These are phyloP conservation scores for Pseudotulostoma volvatum DNA, from an alignment of 495 filamentous ascomycete genomes.

Conservation along the genomic window DNA sequence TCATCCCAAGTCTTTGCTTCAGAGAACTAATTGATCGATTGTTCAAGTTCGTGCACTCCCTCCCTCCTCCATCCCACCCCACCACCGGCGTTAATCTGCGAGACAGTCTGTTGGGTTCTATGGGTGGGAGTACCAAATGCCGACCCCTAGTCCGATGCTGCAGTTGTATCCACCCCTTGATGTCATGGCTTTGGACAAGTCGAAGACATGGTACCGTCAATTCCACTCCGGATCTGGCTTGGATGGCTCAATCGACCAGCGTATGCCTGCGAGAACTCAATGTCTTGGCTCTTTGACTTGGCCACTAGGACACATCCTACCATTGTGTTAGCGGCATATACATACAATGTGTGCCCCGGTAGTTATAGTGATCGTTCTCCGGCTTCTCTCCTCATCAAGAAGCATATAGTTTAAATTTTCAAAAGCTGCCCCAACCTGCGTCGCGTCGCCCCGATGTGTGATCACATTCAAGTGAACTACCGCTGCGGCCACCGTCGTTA, in stretches of 20 bases:
- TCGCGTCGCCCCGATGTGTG: conserved; percentile 27
- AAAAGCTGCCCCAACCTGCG: not conserved
- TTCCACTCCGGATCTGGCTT: not conserved
- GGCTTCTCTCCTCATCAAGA: not conserved
- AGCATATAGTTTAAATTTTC: not conserved
- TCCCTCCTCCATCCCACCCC: too few species aligned
- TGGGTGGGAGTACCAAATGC: not conserved
- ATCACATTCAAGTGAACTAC: conserved; percentile 36
- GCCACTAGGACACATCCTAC: too few species aligned
- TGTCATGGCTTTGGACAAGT: not conserved
- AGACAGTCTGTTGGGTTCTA: not conserved
- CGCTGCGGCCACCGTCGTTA: conserved; percentile 33
- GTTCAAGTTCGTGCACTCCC: not conserved
- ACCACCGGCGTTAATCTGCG: not conserved
- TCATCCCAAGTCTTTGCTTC: not conserved
- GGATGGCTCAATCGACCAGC: not conserved
- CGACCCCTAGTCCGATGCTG: not conserved
- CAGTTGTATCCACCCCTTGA: not conserved
- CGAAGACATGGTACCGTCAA: not conserved
- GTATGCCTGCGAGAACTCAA: not conserved
- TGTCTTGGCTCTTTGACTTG: too few species aligned
- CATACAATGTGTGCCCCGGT: not conserved
- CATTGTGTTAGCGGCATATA: too few species aligned
- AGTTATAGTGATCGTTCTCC: not conserved
- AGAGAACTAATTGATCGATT: not conserved